Evolutionary conservation across 176 grass and related monocot species (phyloP).

Genomic region (Carex parvula): DNA sequence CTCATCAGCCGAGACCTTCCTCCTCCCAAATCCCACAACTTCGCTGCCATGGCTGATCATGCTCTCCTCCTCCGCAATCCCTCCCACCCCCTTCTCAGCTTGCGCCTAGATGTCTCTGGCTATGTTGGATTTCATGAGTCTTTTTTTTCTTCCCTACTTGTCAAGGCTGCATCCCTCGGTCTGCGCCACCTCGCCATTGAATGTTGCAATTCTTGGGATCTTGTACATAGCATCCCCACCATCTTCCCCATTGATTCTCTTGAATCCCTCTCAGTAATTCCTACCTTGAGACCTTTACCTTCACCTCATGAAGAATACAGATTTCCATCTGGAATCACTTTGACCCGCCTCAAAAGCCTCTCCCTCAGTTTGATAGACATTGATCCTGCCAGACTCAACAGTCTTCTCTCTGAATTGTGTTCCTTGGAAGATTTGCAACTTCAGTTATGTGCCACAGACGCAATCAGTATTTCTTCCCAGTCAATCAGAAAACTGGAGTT

Average conservation of each 20-base stretch:
- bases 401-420: background rate
- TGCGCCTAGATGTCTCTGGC: background rate
- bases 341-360: background rate
- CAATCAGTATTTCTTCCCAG: background rate
- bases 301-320: background rate
- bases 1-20: background rate
- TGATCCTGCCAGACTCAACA: background rate
- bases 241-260: background rate
- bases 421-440: constrained; percentile 4
- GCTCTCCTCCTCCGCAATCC: background rate
- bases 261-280: background rate
- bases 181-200: background rate
- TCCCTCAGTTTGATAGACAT: background rate
- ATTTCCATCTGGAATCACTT: background rate
- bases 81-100: background rate
- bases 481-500: background rate
- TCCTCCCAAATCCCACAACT: background rate
- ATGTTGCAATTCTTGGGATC: background rate
- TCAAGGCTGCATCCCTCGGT: too few species aligned
- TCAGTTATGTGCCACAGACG: too few species aligned
- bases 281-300: background rate
- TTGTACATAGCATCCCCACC: background rate
- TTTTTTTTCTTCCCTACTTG: too few species aligned
- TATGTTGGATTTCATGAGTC: too few species aligned
- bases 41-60: background rate